Base-by-base conservation (phyloP, 768 basidiomycete species). In the Lactarius hatsudake region DNA sequence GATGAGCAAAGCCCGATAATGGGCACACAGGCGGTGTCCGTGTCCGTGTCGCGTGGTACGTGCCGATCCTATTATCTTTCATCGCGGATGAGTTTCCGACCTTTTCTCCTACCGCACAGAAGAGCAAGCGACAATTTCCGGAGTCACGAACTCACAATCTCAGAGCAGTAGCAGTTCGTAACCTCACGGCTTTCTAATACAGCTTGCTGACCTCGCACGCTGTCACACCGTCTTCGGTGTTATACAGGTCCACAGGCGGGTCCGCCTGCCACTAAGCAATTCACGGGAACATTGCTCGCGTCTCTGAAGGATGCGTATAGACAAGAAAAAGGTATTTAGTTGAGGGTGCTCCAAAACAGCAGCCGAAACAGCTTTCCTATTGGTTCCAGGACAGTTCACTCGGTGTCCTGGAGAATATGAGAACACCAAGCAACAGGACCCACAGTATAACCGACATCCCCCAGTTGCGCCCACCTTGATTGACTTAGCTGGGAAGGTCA, bases 401-500 rank as follows among this genome's bases (percentile, higher is more conserved):
- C 30, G 34, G 20, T 26, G 28, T 6, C 18, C 18, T 6, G 38
- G n/a, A 13, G 45, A 30, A 3, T 8, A 32, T 45, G 9, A 32
- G 26, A 38, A 43, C 8, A 34, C 15, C 15, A 58, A 40, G 18
- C 61, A 30, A 9, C 66, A 42, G 3, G 20, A 32, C 32, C 2
- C 0, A 2, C 32, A 15, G 32, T 15, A 20, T 51, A 56, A 10
- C 36, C 28, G 15, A 28, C 55, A n/a, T 2, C 13, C 23, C n/a
- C n/a, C 23, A 20, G 28, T 51, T 4, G 48, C 12, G 12, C n/a
- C 15, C 23, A 34, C 32, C 15, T 58, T 38, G 13, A 45, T 28
- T 6, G 58, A 67, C 51, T n/a, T 53, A 2, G 48, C 36, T 1
- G 45, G 58, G 40, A 42, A 59, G 20, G 75, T 86, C 71, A 73